Conservation (phyloP, 148 eudicot genomes). For the Chenopodium berlandieri region DNA sequence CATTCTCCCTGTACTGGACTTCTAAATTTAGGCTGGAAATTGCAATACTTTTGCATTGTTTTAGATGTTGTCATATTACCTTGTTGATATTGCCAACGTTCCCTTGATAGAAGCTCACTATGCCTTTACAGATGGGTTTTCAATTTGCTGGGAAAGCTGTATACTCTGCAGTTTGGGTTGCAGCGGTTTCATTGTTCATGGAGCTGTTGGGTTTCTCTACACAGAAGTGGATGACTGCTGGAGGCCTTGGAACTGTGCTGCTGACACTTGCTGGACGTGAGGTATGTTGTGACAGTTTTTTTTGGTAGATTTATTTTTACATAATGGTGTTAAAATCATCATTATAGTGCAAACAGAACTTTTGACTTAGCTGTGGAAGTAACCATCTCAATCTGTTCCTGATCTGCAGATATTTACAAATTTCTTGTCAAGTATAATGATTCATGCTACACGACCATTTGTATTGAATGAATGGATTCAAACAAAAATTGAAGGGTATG, state of each 20-base stretch:
- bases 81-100: constrained; percentile 7
- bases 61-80: constrained; percentile 3
- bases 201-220: constrained; percentile 94
- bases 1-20: background rate
- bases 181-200: constrained; percentile 85
- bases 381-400: constrained; percentile 8
- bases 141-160: constrained; percentile 95
- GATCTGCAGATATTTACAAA: constrained; percentile 78
- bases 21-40: background rate
- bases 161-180: constrained; percentile 88
- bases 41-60: background rate
- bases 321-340: background rate
- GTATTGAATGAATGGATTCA: constrained; percentile 86
- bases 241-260: constrained; percentile 95
- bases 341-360: background rate
- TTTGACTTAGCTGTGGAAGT: constrained; percentile 6
- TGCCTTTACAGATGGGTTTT: constrained; percentile 70
- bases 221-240: constrained; percentile 91
- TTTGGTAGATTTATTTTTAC: background rate
- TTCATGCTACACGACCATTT: constrained; percentile 94
- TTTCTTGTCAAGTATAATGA: constrained; percentile 87
- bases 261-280: constrained; percentile 97
- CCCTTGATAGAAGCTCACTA: constrained; percentile 6
- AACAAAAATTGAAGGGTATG: constrained; percentile 87
- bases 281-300: constrained; percentile 38